Evolutionary conservation across 139 green algal genomes (phyloP), one percentile per base, ranked within the genome.

Genomic region (Micractinium conductrix): DNA sequence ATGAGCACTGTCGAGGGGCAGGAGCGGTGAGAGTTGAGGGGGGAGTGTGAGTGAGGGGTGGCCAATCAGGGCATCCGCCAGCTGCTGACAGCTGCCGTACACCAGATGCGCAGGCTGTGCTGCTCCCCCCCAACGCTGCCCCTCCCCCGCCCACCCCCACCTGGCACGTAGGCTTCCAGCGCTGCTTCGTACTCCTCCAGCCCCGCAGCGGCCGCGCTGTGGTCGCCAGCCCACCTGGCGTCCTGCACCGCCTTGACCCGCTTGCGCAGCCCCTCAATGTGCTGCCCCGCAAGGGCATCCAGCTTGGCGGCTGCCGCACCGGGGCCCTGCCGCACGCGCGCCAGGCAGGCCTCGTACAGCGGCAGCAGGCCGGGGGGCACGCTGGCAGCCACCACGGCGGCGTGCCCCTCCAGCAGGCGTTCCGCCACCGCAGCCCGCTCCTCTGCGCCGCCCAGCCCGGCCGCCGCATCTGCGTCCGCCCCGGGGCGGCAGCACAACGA

Each of bases 151-250:
- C 26, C 38, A 17, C 35, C 5, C 84, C 43, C 75, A 90, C 83
- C 88, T 43, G 91, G 91, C 21, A 95, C 90, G 79, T 96, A 98
- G 0, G 79, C 88, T 74, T 98, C 95, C 42, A 98, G 83, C 19
- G 91, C 95, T 60, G 95, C 92, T 71, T 98, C 95, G 85, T 98
- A 98, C 80, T 93, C 93, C 40, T 90, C 88, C 72, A 98, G 95
- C 35, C 85, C 85, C 58, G 80, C 88, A 69, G 94, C 95, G 70
- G 96, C 95, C 28, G 88, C 91, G 17, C 94, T 91, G 43, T 93
- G 93, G 89, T 97, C 93, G 6, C 89, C 86, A 10, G 85, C 83
- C 37, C 92, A 87, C 43, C 94, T 91, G 17, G 92, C 92, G 60
- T 95, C 91, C 86, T 96, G 93, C 70, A 98, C 94, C 53, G 88